Evolutionary conservation across 768 basidiomycete species (phyloP), one percentile per base, ranked within the genome.

Genomic region (Mycena rebaudengoi): DNA sequence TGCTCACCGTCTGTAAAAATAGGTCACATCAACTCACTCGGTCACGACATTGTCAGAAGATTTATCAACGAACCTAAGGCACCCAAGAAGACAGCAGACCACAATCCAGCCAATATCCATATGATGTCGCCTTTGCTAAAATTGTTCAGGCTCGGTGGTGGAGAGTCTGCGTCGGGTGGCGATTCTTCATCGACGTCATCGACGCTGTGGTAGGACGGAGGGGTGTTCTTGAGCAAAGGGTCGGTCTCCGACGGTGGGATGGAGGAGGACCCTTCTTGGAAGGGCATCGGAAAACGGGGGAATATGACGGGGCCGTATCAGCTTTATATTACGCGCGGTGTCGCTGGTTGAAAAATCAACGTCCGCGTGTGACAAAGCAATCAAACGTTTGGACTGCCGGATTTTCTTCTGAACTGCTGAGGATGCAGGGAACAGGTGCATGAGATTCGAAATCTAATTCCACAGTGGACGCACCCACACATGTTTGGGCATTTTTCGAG

Each of bases 31-130:
- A 68, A 62, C 54, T 50, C 69, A 65, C 41, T n/a, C 41, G 41
- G 57, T 65, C 53, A 65, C 35, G 53, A 51, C 54, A 33, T 50
- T 7, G 25, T 32, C 13, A 35, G 41, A 41, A 30, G 64, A 43
- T 30, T 18, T 6, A 26, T 29, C 50, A 39, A 74, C 82, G 60
- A 74, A 91, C 93, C 93, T 70, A 96, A 84, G 41, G 94, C 92
- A 70, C 91, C 91, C 56, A 96, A 80, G 71, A 96, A 88, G 21
- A 95, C 91, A 39, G 89, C 90, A 67, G 88, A 90, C 92, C 92
- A 95, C 55, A 95, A 78, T 11, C 88, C 92, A 41, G 86, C 82
- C 52, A 95, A 81, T 64, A 94, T 88, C 91, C 91, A 92, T 56
- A 78, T 76, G 65, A 86, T 82, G 66, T 91, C 86, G n/a, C 68